Evolutionary conservation across 2,329 filamentous ascomycete species (phyloP).

Genomic region (Sarocladium strictum): DNA sequence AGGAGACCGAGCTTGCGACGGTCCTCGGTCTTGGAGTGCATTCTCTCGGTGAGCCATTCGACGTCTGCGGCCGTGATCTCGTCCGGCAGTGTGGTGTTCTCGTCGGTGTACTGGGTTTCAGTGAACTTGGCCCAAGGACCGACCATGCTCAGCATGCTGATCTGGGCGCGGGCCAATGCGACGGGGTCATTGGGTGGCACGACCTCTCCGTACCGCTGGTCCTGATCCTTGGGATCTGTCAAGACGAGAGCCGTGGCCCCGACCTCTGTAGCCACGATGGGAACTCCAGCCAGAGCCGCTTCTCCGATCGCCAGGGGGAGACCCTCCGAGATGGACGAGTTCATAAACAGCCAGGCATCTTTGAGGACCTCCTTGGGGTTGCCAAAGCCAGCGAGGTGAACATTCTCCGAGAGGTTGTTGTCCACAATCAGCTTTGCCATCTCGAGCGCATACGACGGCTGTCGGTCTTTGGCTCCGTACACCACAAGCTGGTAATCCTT

Average conservation of each 20-base stretch:
- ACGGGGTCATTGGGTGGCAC: constrained; percentile 59
- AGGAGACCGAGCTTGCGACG: constrained; percentile 53
- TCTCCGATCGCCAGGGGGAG: constrained; percentile 52
- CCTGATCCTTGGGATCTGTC: constrained; percentile 43
- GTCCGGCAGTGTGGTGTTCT: constrained; percentile 29
- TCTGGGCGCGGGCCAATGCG: constrained; percentile 54
- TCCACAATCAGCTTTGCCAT: constrained; percentile 53
- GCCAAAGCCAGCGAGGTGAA: constrained; percentile 49
- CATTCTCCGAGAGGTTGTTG: constrained; percentile 44
- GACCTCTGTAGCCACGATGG: constrained; percentile 51
- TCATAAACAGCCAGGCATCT: constrained; percentile 52
- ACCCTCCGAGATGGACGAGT: constrained; percentile 50
- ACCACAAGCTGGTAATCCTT: constrained; percentile 56
- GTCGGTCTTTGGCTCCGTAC: constrained; percentile 58
- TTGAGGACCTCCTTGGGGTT: constrained; percentile 49
- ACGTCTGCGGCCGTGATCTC: constrained; percentile 43
- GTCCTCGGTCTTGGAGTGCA: constrained; percentile 54
- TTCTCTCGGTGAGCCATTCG: constrained; percentile 45
- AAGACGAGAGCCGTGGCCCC: constrained; percentile 49
- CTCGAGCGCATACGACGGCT: constrained; percentile 53
- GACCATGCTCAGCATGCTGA: constrained; percentile 55
- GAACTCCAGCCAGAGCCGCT: constrained; percentile 49
- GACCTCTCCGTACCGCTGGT: constrained; percentile 50
- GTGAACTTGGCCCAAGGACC: constrained; percentile 56
- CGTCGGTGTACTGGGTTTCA: constrained; percentile 25